phyloP scores from a whole-genome alignment of 129 eudicot species.

The Lactuca saligna region DNA sequence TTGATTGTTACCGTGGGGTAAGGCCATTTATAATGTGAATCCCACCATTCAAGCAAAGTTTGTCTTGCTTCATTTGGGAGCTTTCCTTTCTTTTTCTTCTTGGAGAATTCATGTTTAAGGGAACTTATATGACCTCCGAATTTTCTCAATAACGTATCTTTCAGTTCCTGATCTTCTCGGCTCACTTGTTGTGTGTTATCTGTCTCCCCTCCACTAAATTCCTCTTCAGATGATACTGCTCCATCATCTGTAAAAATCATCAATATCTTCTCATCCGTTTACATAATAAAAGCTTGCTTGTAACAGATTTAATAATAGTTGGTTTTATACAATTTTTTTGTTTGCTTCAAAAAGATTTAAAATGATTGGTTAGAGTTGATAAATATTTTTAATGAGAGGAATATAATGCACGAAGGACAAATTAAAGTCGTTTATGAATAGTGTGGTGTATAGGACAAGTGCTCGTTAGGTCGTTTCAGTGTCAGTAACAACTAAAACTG shows the following conservation, averaged over 20 bases:
- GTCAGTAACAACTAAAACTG: constrained; percentile 30
- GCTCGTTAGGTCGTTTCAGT: constrained; percentile 34
- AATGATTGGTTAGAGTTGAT: too few relatives aligned
- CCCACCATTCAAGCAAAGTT: constrained; percentile 88
- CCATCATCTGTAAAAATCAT: constrained; percentile 36
- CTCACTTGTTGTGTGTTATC: constrained; percentile 55
- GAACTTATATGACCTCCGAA: constrained; percentile 77
- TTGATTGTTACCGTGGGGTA: constrained; percentile 72
- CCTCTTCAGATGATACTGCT: constrained; percentile 61
- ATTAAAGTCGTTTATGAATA: too few relatives aligned
- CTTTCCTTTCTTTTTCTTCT: constrained; percentile 86
- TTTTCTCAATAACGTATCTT: constrained; percentile 57
- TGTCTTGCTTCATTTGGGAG: constrained; percentile 90
- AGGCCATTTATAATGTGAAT: constrained; percentile 88
- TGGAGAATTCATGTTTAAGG: constrained; percentile 67
- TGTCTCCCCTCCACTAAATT: constrained; percentile 65
- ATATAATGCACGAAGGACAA: too few relatives aligned
- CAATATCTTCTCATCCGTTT: too few relatives aligned
- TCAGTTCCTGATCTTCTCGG: constrained; percentile 69
- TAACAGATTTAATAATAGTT: too few relatives aligned
- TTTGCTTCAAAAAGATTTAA: too few relatives aligned
- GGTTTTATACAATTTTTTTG: too few relatives aligned
- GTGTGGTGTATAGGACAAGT: constrained; percentile 22
- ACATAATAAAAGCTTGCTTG: too few relatives aligned
- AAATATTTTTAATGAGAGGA: too few relatives aligned